A percentile compares a stretch with the other conserved stretches of the same genome.
These are phyloP conservation scores for Globisporangium middletonii DNA, from an alignment of 352 stramenopile species.

Conservation along the genomic window DNA sequence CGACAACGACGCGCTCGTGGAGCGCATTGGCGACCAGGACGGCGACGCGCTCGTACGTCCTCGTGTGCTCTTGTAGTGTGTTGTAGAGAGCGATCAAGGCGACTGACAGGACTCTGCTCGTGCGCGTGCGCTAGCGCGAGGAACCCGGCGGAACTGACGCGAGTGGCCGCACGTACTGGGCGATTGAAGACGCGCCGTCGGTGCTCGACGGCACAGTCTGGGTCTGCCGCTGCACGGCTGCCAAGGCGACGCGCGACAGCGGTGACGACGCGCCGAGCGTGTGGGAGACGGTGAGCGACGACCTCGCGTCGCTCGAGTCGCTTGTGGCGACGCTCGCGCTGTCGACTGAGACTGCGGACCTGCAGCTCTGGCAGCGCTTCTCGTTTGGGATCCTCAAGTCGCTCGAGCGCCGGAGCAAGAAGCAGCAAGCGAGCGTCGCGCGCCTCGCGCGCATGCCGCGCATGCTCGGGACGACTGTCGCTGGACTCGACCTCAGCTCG, in stretches of 20 bases:
- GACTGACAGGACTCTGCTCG: background rate
- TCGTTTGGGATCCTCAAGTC: conserved; percentile 38
- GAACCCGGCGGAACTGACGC: conserved; percentile 38
- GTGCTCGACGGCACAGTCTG: conserved; percentile 45
- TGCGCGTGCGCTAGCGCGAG: conserved; percentile 32
- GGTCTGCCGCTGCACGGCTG: conserved; percentile 43
- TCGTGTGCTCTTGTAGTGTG: background rate
- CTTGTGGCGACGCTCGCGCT: conserved; percentile 44
- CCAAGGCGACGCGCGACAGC: conserved; percentile 13
- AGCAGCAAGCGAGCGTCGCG: conserved; percentile 28
- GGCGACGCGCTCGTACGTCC: conserved; percentile 34
- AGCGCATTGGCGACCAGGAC: conserved; percentile 50
- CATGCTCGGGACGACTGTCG: conserved; percentile 24
- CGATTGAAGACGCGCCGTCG: conserved; percentile 54
- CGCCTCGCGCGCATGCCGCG: conserved; percentile 35
- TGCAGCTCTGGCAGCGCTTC: conserved; percentile 51
- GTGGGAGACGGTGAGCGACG: conserved; percentile 61
- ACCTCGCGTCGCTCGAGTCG: conserved; percentile 42
- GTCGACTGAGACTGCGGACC: conserved; percentile 35
- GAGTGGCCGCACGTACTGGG: conserved; percentile 43
- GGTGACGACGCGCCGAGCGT: conserved; percentile 7
- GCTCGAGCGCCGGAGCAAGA: conserved; percentile 42
- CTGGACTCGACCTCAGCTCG: conserved; percentile 20
- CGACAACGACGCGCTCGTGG: conserved; percentile 46
- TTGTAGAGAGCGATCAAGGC: background rate